These are phyloP conservation scores for Monilinia polystroma DNA, from an alignment of 2,329 filamentous ascomycete species.

Conservation along the genomic window DNA sequence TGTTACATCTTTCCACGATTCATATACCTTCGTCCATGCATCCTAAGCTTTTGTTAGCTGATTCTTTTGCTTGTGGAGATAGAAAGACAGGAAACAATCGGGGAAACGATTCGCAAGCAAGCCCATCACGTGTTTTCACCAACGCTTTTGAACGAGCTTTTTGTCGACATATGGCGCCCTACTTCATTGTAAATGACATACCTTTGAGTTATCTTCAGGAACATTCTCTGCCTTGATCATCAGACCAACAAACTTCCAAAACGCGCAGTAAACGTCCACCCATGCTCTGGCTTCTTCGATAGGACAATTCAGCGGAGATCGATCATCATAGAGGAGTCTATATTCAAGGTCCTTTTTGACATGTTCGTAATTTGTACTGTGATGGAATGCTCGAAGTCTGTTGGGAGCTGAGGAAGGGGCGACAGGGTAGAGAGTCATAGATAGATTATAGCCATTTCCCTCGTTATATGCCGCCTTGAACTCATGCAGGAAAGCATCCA, in stretches of 20 bases:
- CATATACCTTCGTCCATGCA: slow-evolving; percentile 76
- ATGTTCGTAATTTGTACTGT: slow-evolving; percentile 64
- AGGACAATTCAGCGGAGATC: slow-evolving; percentile 40
- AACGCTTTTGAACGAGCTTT: not conserved
- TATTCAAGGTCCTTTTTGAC: slow-evolving; percentile 67
- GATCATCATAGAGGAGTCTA: slow-evolving; percentile 60
- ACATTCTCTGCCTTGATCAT: slow-evolving; percentile 65
- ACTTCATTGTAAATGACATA: slow-evolving; percentile 22
- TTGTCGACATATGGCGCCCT: not conserved
- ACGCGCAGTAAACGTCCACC: slow-evolving; percentile 79
- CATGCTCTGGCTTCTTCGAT: slow-evolving; percentile 71
- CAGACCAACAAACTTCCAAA: slow-evolving; percentile 79
- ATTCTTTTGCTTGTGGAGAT: not conserved
- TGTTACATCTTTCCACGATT: slow-evolving; percentile 82
- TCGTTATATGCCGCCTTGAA: slow-evolving; percentile 68
- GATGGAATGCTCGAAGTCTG: slow-evolving; percentile 68
- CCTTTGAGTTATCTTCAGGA: slow-evolving; percentile 36
- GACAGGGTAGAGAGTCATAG: slow-evolving; percentile 72
- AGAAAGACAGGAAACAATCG: not conserved
- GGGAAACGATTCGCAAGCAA: not conserved
- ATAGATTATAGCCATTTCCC: slow-evolving; percentile 69
- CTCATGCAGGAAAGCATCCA: slow-evolving; percentile 72
- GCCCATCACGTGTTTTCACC: slow-evolving; percentile 4
- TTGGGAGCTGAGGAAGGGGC: slow-evolving; percentile 60
- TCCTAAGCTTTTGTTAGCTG: slow-evolving; percentile 7